Conservation (phyloP, 495 filamentous ascomycete species). For the Talaromyces ruber region DNA sequence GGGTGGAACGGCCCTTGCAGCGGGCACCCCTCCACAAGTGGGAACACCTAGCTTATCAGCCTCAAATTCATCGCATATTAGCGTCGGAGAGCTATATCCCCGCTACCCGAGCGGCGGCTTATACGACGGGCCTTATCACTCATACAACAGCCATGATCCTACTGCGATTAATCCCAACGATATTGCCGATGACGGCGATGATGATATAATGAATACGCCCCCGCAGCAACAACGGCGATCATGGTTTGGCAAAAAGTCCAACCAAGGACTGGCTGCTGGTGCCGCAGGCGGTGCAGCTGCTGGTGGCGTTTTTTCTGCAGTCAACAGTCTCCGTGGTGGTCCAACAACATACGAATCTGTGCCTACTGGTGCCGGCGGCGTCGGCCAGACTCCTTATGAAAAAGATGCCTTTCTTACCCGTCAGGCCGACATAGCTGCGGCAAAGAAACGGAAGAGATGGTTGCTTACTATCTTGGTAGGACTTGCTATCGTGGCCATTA, state of each 20-base stretch:
- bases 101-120: slow-evolving; percentile 28
- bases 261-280: slow-evolving; percentile 21
- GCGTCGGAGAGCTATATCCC: slow-evolving; percentile 22
- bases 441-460: slow-evolving; percentile 57
- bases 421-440: slow-evolving; percentile 18
- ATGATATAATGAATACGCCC: slow-evolving; percentile 49
- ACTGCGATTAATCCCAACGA: slow-evolving; percentile 65
- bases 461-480: slow-evolving; percentile 54
- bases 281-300: slow-evolving; percentile 42
- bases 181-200: slow-evolving; percentile 80
- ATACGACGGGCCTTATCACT: slow-evolving; percentile 50
- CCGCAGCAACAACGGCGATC: slow-evolving; percentile 25
- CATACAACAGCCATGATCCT: slow-evolving; percentile 45
- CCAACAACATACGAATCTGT: slow-evolving; percentile 47
- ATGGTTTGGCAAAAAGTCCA: slow-evolving; percentile 34
- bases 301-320: slow-evolving; percentile 36
- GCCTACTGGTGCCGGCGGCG: slow-evolving; percentile 24
- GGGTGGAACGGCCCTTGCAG: slow-evolving; percentile 25
- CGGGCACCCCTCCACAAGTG: slow-evolving; percentile 25
- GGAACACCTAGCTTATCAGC: slow-evolving; percentile 21
- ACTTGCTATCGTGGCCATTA: slow-evolving; percentile 56
- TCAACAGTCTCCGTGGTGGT: slow-evolving; percentile 23
- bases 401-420: slow-evolving; percentile 50
- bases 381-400: slow-evolving; percentile 24
- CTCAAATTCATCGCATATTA: slow-evolving; percentile 18